Conservation (phyloP, 345 rosid genomes). For the Populus davidiana region DNA sequence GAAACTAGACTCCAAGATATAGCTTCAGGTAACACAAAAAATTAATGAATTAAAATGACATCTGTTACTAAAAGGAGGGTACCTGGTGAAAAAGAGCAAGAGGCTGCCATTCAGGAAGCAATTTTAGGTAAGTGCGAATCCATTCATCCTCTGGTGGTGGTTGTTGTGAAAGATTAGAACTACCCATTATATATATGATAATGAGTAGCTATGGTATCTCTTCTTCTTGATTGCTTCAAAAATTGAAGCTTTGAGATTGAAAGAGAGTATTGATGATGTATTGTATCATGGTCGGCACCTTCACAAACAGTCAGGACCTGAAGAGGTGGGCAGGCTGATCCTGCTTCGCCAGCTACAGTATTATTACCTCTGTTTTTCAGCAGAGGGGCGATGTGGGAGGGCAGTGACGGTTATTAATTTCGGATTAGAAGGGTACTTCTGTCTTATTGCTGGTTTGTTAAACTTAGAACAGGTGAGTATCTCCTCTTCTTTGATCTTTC, state of each 20-base stretch:
- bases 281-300: background rate
- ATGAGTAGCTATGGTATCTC: background rate
- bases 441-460: background rate
- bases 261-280: background rate
- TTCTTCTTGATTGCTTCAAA: background rate
- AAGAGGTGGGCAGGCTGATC: background rate
- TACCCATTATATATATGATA: slow-evolving; percentile 18
- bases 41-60: background rate
- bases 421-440: background rate
- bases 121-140: slow-evolving; percentile 41
- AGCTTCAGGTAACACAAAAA: background rate
- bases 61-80: background rate
- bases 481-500: background rate
- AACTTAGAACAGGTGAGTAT: background rate
- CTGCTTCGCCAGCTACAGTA: background rate
- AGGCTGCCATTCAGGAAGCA: slow-evolving; percentile 62
- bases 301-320: background rate
- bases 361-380: background rate
- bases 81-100: slow-evolving; percentile 52
- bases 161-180: slow-evolving; percentile 15
- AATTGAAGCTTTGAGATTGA: background rate
- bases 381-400: background rate
- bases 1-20: background rate
- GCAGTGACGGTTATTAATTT: background rate
- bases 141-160: slow-evolving; percentile 61